A percentile compares a stretch with the other conserved stretches of the same genome.
Evolutionary conservation across 1,139 yeast species (phyloP).

Genomic region (Sugiyamaella xylanicola): DNA sequence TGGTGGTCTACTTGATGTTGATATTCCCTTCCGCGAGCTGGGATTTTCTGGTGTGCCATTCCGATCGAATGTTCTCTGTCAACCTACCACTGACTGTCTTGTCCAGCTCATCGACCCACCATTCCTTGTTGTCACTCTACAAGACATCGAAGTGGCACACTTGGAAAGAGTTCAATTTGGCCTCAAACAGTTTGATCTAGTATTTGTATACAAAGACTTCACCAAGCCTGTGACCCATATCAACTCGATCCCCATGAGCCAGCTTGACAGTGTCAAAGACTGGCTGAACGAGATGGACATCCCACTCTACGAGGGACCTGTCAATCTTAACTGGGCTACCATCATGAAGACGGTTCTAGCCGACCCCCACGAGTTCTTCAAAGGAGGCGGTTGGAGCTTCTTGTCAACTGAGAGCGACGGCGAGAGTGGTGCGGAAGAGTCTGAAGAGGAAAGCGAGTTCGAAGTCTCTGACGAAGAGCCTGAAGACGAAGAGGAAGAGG

Average conservation of each 20-base stretch:
- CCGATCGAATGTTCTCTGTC: constrained; percentile 89
- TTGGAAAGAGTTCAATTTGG: constrained; percentile 98
- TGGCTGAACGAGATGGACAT: constrained; percentile 97
- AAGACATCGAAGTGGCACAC: constrained; percentile 92
- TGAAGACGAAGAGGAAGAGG: constrained; percentile 37
- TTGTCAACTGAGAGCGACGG: constrained; percentile 62
- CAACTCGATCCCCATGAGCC: constrained; percentile 91
- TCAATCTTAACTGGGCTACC: constrained; percentile 93
- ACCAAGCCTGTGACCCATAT: constrained; percentile 84
- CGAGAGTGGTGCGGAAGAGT: constrained; percentile 52
- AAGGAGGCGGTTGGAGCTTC: constrained; percentile 93
- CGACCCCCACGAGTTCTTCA: constrained; percentile 94
- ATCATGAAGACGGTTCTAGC: constrained; percentile 92
- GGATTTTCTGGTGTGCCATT: constrained; percentile 98
- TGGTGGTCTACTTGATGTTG: constrained; percentile 71
- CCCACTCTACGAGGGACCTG: constrained; percentile 91
- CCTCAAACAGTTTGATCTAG: constrained; percentile 91
- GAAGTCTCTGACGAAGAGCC: constrained; percentile 41
- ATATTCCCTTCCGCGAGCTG: constrained; percentile 91
- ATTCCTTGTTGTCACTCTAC: constrained; percentile 84
- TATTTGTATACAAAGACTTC: constrained; percentile 91
- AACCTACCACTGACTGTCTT: constrained; percentile 97
- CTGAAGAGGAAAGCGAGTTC: constrained; percentile 46
- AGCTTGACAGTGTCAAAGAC: constrained; percentile 87
- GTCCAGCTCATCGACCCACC: constrained; percentile 95